Conservation (phyloP, 73 alveolate species). For the Effrenium voratum region DNA sequence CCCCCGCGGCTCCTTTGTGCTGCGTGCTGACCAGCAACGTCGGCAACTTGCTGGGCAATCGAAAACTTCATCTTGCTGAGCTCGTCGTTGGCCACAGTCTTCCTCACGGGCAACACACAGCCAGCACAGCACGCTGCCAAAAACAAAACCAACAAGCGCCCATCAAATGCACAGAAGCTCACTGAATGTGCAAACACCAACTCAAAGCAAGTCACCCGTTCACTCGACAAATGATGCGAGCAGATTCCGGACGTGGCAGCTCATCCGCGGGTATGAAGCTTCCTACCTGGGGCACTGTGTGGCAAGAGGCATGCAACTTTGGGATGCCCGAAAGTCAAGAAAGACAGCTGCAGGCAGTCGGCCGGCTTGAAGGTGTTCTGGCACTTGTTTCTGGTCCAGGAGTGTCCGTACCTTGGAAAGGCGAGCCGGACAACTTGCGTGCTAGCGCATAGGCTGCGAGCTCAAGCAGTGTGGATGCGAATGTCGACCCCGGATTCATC, state of each 20-base stretch:
- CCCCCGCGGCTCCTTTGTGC: background rate
- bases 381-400: conserved; percentile 92
- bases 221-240: conserved; percentile 42
- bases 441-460: too few species aligned
- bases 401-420: conserved; percentile 50
- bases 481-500: too few species aligned
- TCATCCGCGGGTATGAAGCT: conserved; percentile 17
- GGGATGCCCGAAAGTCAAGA: too few species aligned
- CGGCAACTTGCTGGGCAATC: conserved; percentile 77
- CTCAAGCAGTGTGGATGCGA: background rate
- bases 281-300: conserved; percentile 14
- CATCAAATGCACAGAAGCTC: background rate
- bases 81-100: conserved; percentile 30
- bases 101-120: background rate
- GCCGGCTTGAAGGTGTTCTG: conserved; percentile 73
- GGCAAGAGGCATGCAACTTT: too few species aligned
- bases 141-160: background rate
- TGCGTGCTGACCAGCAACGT: background rate
- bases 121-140: background rate
- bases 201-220: conserved; percentile 31
- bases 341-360: background rate
- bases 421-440: background rate
- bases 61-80: conserved; percentile 51
- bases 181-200: background rate
- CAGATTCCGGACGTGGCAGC: conserved; percentile 59